These are phyloP conservation scores for Trichoderma sp. DNA, from an alignment of 2,329 filamentous ascomycete species.

Conservation along the genomic window DNA sequence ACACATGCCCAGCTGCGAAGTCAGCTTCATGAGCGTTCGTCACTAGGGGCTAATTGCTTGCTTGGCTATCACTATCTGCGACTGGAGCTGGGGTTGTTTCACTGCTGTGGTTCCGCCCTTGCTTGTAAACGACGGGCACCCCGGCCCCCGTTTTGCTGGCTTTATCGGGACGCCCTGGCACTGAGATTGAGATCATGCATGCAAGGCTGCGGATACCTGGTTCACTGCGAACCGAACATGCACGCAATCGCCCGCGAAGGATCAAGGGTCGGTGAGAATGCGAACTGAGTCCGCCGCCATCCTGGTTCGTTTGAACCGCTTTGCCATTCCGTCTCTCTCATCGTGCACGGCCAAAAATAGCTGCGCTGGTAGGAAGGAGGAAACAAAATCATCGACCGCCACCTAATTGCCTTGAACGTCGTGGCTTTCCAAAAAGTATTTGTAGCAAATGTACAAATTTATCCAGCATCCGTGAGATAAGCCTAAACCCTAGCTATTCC, in stretches of 20 bases:
- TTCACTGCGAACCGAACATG: not conserved
- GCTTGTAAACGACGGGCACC: slow-evolving; percentile 14
- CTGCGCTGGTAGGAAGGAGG: too few relatives aligned
- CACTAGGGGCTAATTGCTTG: not conserved
- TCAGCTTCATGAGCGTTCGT: not conserved
- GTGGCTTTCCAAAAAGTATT: not conserved
- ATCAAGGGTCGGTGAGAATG: not conserved
- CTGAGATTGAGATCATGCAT: slow-evolving; percentile 22
- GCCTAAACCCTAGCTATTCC: not conserved
- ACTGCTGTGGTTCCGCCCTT: slow-evolving; percentile 10
- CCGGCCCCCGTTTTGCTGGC: slow-evolving; percentile 2
- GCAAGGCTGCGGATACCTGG: slow-evolving; percentile 16
- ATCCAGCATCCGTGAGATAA: not conserved
- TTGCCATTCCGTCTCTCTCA: not conserved
- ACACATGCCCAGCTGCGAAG: not conserved
- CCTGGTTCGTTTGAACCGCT: not conserved
- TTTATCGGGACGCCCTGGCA: slow-evolving; percentile 9
- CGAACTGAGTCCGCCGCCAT: not conserved
- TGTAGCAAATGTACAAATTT: not conserved
- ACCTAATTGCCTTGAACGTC: not conserved
- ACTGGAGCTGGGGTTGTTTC: not conserved
- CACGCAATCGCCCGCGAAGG: not conserved
- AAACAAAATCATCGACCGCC: not conserved
- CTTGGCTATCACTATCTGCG: not conserved
- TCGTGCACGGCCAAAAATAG: not conserved